Evolutionary conservation across 164 flowering plant genomes (phyloP), one percentile per base, ranked within the genome.

Genomic region (Nymphaea thermarum): DNA sequence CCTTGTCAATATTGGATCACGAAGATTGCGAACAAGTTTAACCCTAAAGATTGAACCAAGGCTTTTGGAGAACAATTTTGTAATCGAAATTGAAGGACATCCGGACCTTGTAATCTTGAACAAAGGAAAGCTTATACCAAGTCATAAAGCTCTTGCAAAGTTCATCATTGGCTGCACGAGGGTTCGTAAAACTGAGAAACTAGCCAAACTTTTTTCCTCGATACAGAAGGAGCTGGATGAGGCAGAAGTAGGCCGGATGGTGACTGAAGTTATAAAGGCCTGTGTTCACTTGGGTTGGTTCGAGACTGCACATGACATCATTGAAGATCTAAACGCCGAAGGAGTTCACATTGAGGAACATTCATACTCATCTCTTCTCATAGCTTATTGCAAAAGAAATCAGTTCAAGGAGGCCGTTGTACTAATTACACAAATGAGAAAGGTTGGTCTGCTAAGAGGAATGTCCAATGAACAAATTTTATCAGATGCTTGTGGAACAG

Each of bases 291-390:
- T 85, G 73, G 88, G 89, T 41, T 90, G 92, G 93, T 78, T 87
- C 63, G 89, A 86, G 64, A 78, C 78, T 64, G 92, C 96, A 25
- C 98, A 93, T 76, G 97, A 93, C 79, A 80, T 90, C 67, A 68
- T 93, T 70, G 97, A 93, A 67, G 96, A 90, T 71, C 78, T 86
- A 81, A 84, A 82, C 66, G 65, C 70, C 16, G 84, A 80, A 63
- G 86, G 85, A 36, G 12, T 66, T 62, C 67, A 77, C 4, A 18
- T 82, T 51, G 70, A 71, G 8, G 18, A 17, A 18, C 62, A 8
- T 63, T 66, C 82, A 45, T 85, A 85, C 73, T 51, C 44, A 65
- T 77, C 73, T 16, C 86, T 90, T 64, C 65, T 93, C 73, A 67
- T 67, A 67, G 88, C 87, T 4, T 93, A 93, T 77, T 75, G 70